Evolutionary conservation across 2,329 filamentous ascomycete genomes (phyloP).

Genomic region (Botryotinia globosa): DNA sequence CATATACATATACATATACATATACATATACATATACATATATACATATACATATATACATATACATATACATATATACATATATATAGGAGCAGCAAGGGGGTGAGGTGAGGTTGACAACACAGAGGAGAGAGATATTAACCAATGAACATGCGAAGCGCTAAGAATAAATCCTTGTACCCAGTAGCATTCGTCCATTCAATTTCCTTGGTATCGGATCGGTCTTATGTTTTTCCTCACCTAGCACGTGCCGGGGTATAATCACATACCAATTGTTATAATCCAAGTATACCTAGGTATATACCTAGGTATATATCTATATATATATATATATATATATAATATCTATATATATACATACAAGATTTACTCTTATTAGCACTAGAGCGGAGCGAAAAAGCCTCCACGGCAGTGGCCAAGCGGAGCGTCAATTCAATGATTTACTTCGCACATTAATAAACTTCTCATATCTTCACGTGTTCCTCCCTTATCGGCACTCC

Average conservation of each 20-base stretch:
- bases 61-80: too few species aligned
- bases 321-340: too few species aligned
- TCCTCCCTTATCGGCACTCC: background rate
- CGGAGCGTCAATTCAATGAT: background rate
- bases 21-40: too few species aligned
- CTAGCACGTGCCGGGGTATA: background rate
- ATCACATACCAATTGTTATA: background rate
- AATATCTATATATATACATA: too few species aligned
- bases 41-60: too few species aligned
- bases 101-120: background rate
- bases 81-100: too few species aligned
- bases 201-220: background rate
- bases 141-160: background rate
- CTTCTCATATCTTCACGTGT: conserved; percentile 1
- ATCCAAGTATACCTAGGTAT: too few species aligned
- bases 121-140: background rate
- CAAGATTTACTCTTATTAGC: background rate
- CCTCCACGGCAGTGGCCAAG: background rate
- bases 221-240: background rate
- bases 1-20: too few species aligned
- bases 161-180: background rate
- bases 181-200: background rate
- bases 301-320: too few species aligned
- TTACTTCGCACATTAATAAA: too few species aligned
- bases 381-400: background rate